These are phyloP conservation scores for Trichophyton mentagrophytes DNA, from an alignment of 2,329 filamentous ascomycete genomes.

Conservation along the genomic window DNA sequence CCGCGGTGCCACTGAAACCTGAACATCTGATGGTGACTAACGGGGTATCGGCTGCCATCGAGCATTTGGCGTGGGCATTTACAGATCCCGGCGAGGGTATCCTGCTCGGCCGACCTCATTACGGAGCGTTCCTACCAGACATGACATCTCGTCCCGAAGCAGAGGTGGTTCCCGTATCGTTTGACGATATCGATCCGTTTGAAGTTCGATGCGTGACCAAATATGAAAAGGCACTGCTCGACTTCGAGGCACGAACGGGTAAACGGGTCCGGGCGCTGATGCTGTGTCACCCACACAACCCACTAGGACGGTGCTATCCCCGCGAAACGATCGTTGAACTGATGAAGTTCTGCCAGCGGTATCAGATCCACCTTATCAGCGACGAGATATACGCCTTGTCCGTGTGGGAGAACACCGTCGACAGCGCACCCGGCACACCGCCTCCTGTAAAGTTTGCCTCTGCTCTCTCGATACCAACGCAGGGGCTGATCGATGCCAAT, in stretches of 20 bases:
- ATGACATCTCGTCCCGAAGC: conserved; percentile 35
- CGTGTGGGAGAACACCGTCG: conserved; percentile 32
- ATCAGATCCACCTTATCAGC: conserved; percentile 42
- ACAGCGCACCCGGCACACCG: conserved; percentile 27
- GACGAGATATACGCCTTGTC: conserved; percentile 45
- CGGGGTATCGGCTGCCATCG: conserved; percentile 32
- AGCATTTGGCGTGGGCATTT: conserved; percentile 33
- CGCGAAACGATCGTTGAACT: conserved; percentile 30
- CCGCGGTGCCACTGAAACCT: conserved; percentile 22
- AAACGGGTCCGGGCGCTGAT: conserved; percentile 30
- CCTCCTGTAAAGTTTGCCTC: conserved; percentile 34
- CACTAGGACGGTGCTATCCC: conserved; percentile 38
- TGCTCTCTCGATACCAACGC: conserved; percentile 32
- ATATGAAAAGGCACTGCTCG: conserved; percentile 28
- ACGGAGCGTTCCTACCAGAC: conserved; percentile 39
- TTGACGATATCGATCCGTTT: conserved; percentile 29
- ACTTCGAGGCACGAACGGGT: conserved; percentile 20
- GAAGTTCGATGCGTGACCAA: conserved; percentile 19
- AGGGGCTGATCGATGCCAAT: conserved; percentile 35
- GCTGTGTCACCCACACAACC: conserved; percentile 35
- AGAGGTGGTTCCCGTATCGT: conserved; percentile 29
- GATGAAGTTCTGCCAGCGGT: conserved; percentile 38
- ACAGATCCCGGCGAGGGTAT: conserved; percentile 36
- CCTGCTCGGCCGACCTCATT: conserved; percentile 35
- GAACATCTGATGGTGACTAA: conserved; percentile 18